phyloP scores from a whole-genome alignment of 768 basidiomycete genomes.

The Tylopilus felleus region DNA sequence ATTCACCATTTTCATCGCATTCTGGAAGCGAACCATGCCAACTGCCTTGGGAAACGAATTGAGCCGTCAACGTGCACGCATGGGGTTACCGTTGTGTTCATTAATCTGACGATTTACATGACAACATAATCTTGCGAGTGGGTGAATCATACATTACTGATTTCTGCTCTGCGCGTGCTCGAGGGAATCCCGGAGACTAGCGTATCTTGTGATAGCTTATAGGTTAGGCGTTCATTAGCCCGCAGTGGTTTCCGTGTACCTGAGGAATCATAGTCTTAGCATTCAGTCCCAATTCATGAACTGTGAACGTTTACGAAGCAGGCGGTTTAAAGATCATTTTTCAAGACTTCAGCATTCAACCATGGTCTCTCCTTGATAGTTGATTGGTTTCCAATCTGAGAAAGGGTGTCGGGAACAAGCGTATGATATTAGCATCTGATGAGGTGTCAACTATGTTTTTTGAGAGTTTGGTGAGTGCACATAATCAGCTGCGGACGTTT shows the following conservation, averaged over 20 bases:
- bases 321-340: background rate
- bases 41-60: conserved; percentile 1
- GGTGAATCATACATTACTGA: background rate
- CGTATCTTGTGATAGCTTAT: background rate
- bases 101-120: background rate
- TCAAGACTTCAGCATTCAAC: background rate
- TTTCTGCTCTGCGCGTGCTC: background rate
- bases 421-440: background rate
- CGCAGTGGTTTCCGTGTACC: background rate
- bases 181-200: background rate
- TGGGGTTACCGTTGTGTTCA: background rate
- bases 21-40: conserved; percentile 5
- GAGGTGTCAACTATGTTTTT: background rate
- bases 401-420: background rate
- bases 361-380: background rate
- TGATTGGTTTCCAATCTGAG: background rate
- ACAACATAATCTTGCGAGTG: background rate
- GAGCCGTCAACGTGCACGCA: background rate
- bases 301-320: background rate
- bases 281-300: background rate
- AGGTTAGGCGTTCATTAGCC: background rate
- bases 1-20: background rate
- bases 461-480: background rate
- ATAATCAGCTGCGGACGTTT: background rate
- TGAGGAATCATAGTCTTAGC: background rate